These are phyloP conservation scores for Trifolium fragiferum DNA, from an alignment of 306 rosid species.

Conservation along the genomic window DNA sequence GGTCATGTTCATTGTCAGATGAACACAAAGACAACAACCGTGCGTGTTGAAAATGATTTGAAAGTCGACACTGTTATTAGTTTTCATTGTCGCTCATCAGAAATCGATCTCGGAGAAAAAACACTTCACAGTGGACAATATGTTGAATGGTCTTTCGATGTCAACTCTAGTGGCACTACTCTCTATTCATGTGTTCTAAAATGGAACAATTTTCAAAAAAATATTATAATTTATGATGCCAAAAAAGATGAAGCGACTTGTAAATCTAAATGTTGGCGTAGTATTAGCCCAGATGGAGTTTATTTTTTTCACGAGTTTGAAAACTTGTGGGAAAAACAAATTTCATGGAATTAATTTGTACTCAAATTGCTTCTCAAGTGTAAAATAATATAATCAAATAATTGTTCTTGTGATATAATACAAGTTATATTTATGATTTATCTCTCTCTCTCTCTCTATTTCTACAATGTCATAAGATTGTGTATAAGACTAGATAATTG, in stretches of 20 bases:
- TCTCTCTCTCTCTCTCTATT: not conserved
- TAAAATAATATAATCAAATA: not conserved
- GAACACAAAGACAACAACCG: not conserved
- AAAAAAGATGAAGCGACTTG: not conserved
- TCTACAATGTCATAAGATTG: no score
- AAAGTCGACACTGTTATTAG: not conserved
- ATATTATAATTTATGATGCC: not conserved
- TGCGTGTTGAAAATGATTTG: conserved; percentile 22
- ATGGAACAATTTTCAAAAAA: not conserved
- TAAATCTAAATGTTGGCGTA: not conserved
- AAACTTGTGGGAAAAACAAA: not conserved
- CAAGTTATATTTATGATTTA: not conserved
- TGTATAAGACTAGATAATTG: no score
- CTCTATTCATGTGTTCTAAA: not conserved
- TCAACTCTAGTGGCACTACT: not conserved
- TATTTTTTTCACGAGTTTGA: not conserved
- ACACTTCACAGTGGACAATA: not conserved
- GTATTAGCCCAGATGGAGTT: conserved; percentile 8
- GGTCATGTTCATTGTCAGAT: not conserved
- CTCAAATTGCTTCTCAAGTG: not conserved
- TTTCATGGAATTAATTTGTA: not conserved
- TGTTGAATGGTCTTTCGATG: not conserved
- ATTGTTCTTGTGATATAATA: not conserved
- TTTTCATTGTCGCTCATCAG: not conserved
- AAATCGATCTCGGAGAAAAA: not conserved